phyloP scores from a whole-genome alignment of 371 early-diverging fungal species.

The Circinella umbellata region DNA sequence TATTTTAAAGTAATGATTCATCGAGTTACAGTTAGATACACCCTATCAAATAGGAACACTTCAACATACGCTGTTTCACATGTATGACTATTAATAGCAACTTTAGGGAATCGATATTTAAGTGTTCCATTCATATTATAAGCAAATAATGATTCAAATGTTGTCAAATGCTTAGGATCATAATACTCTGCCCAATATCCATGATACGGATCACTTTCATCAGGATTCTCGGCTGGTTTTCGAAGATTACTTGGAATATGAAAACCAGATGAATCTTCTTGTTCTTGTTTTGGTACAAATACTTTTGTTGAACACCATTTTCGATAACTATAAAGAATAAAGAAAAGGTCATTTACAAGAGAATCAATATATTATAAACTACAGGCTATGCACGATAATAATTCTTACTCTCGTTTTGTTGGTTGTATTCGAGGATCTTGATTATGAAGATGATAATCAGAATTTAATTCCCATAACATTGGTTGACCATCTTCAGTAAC shows the following conservation, averaged over 20 bases:
- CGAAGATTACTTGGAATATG: conserved; percentile 35
- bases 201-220: conserved; percentile 45
- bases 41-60: neutral
- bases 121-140: conserved; percentile 86
- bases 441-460: conserved; percentile 85
- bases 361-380: neutral
- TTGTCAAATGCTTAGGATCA: conserved; percentile 72
- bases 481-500: conserved; percentile 60
- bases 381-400: too few relatives aligned
- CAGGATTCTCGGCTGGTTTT: conserved; percentile 31
- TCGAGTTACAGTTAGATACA: too few relatives aligned
- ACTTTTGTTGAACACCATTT: conserved; percentile 64
- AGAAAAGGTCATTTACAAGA: neutral
- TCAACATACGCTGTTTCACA: conserved; percentile 18
- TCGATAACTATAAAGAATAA: conserved; percentile 52
- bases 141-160: conserved; percentile 77
- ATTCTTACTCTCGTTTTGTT: conserved; percentile 49
- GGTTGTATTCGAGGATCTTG: conserved; percentile 59
- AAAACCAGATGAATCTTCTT: conserved; percentile 25
- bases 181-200: conserved; percentile 86
- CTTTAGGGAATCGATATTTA: conserved; percentile 56
- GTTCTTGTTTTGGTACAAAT: conserved; percentile 34
- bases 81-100: neutral
- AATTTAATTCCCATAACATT: conserved; percentile 83
- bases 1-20: neutral